Conservation (phyloP, 345 rosid genomes). For the Barbarea vulgaris region DNA sequence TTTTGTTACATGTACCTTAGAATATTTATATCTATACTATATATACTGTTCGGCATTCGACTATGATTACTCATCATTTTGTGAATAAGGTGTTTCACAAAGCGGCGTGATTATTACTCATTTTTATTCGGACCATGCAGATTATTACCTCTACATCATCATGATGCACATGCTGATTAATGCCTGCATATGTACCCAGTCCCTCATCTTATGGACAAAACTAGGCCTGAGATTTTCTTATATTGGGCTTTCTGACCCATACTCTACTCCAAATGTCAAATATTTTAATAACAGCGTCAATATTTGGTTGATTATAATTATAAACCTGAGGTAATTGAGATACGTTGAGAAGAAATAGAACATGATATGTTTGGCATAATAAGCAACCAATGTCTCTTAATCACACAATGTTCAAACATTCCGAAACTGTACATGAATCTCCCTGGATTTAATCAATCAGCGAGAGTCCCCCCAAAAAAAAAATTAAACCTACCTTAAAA, state of each 20-base stretch:
- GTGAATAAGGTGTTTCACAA: constrained; percentile 27
- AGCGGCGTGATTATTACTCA: constrained; percentile 27
- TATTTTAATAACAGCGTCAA: background rate
- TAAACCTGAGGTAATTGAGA: background rate
- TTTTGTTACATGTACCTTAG: background rate
- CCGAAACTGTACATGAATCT: constrained; percentile 3
- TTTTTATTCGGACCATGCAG: constrained; percentile 25
- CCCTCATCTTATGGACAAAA: background rate
- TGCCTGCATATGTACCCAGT: constrained; percentile 18
- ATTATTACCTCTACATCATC: constrained; percentile 25
- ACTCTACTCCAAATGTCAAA: background rate
- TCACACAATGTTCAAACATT: constrained; percentile 7
- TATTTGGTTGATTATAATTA: too few species aligned
- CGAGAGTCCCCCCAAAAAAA: background rate
- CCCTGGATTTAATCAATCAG: background rate
- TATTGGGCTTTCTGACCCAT: constrained; percentile 11
- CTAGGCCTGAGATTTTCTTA: background rate
- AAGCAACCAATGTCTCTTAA: background rate
- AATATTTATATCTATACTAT: background rate
- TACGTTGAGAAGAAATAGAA: constrained; percentile 1
- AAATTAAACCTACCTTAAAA: background rate
- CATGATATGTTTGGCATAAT: background rate
- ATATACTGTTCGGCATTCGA: constrained; percentile 26
- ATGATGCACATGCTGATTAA: constrained; percentile 26
- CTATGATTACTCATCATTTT: constrained; percentile 31